Base-by-base conservation (phyloP, 1,284 basidiomycete species). In the Papiliotrema nemorosa region DNA sequence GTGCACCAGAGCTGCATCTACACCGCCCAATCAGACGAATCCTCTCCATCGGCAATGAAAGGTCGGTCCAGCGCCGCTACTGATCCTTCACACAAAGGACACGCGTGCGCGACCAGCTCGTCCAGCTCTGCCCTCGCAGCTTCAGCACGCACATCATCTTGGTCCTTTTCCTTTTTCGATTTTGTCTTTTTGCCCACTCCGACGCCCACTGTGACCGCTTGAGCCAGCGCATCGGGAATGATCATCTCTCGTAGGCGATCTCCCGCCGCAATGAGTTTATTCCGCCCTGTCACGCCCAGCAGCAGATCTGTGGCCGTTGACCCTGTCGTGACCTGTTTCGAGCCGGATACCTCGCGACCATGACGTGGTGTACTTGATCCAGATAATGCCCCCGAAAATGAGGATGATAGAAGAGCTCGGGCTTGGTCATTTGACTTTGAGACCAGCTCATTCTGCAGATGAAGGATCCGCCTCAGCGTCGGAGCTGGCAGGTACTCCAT, bases 211-310 rank as follows among this genome's bases (percentile, higher is more conserved):
- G 67, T 64, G 3, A 78, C 74, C 2, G 72, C 74, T 48, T 70
- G 67, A 22, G 87, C 90, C 22, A 97, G 79, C 5, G 90, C 88
- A 63, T 96, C 92, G 12, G 93, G 92, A 4, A 94, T 78, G 63
- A 97, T 93, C 46, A 97, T 77, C 69, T 93, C 90, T 34, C 91
- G 82, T 50, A 97, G 75, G 54, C 84, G 82, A 73, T 96, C 92
- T 16, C 90, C 89, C 0, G 91, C 91, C 12, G 87, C 88, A 10
- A 90, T 82, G 20, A 94, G 78, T 64, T 88, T 89, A 53, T 88
- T 84, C 3, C 89, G 88, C 68, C 43, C 85, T 70, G 69, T 84
- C 79, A 49, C 57, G 7, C 70, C 69, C 6, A 67, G 50, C 9
- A 70, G 54, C 6, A 73, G 61, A 38, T 70, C 73, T 9, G 69